phyloP scores from a whole-genome alignment of 2,329 filamentous ascomycete species.

The Hypoxylon sp. region DNA sequence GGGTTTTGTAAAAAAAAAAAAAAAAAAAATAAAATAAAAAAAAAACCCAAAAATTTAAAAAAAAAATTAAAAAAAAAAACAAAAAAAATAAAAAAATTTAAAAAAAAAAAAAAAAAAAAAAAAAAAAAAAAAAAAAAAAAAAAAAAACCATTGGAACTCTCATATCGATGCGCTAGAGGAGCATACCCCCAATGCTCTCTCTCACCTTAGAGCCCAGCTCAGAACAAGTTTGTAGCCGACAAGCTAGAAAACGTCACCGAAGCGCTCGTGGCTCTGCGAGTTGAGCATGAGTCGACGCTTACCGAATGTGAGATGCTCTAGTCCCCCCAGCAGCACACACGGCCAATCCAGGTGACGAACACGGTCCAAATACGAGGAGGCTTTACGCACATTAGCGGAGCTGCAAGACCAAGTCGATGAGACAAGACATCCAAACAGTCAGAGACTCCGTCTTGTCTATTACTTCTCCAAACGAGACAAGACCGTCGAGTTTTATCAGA shows the following conservation, averaged over 20 bases:
- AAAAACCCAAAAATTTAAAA: too few relatives aligned
- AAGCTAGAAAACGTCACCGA: constrained; percentile 93
- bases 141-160: too few relatives aligned
- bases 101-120: too few relatives aligned
- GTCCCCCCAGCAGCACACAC: too few relatives aligned
- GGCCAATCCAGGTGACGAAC: too few relatives aligned
- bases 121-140: too few relatives aligned
- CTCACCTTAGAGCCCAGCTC: constrained; percentile 76
- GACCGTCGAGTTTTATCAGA: constrained; percentile 87
- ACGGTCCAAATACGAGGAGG: constrained; percentile 95
- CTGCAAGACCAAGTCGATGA: constrained; percentile 89
- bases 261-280: constrained; percentile 88
- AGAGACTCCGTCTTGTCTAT: constrained; percentile 70
- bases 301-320: constrained; percentile 86
- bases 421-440: constrained; percentile 71
- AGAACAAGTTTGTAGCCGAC: constrained; percentile 88
- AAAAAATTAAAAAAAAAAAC: too few relatives aligned
- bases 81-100: too few relatives aligned
- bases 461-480: constrained; percentile 62
- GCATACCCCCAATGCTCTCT: constrained; percentile 55
- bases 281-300: constrained; percentile 88
- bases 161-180: too few relatives aligned
- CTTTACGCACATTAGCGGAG: constrained; percentile 83
- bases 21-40: too few relatives aligned
- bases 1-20: too few relatives aligned